Evolutionary conservation across 805 yeast genomes (phyloP), one percentile per base, ranked within the genome.

Genomic region (Yarrowia sp.): DNA sequence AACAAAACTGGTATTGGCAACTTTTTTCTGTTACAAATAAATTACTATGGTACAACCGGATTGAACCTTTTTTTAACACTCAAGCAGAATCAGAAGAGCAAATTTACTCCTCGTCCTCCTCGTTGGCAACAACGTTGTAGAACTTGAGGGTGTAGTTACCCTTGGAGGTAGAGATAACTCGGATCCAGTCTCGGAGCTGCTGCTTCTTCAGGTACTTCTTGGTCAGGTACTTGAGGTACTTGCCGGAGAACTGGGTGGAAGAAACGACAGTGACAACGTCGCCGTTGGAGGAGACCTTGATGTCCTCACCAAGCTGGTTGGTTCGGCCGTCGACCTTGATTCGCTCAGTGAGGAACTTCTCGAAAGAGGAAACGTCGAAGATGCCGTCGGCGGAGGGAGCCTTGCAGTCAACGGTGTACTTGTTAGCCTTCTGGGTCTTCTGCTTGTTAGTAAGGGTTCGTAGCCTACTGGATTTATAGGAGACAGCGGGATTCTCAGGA

Each of bases 161-260:
- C 81, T 89, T 88, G 84, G 91, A 88, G 77, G 88, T 86, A 70
- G 83, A 75, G 94, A 90, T 77, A 96, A 92, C 77, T 81, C 85
- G 84, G 86, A 87, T 83, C 85, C 89, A 77, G 86, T 89, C 77
- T 55, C 61, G 61, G 16, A 55, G 61, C 61, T 55, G 90, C 94
- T 76, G 89, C 91, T 77, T 83, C 97, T 71, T 85, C 87, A 81
- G 96, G 81, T 87, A 90, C 83, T 93, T 94, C 94, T 92, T 97
- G 72, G 99, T 99, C 83, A 93, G 96, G 84, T 94, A 94, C 96
- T 87, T 93, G 80, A 94, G 96, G 86, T 94, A 94, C 96, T 84
- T 94, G 79, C 90, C 98, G 77, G 96, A 94, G 91, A 93, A 96
- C 86, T 94, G 90, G 94, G 90, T 94, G 82, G 96, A 93, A 96